phyloP scores from a whole-genome alignment of 129 eudicot species.

The Calendula officinalis region DNA sequence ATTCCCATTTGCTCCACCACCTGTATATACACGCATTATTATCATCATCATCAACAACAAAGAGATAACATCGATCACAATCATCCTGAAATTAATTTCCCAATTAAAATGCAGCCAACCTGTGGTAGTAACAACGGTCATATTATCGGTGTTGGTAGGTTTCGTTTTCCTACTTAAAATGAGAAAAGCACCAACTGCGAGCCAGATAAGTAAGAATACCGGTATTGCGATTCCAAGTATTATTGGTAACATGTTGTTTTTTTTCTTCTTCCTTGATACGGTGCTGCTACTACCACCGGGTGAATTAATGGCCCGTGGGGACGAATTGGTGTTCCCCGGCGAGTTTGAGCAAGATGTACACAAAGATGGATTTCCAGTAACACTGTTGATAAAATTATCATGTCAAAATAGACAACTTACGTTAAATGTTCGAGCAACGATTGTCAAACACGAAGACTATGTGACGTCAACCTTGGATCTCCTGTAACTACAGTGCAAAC shows the following conservation, averaged over 20 bases:
- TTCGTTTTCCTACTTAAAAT: constrained; percentile 27
- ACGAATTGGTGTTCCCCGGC: too few relatives aligned
- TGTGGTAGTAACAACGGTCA: constrained; percentile 12
- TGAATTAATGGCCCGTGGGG: constrained; percentile 8
- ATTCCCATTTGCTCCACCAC: constrained; percentile 9
- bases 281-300: constrained; percentile 4
- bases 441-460: too few relatives aligned
- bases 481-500: too few relatives aligned
- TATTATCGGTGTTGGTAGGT: constrained; percentile 18
- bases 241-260: constrained; percentile 20
- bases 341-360: constrained; percentile 43
- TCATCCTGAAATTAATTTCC: too few relatives aligned
- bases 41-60: too few relatives aligned
- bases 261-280: constrained; percentile 28
- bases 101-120: constrained; percentile 35
- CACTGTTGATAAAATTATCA: constrained; percentile 29
- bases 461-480: too few relatives aligned
- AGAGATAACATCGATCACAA: too few relatives aligned
- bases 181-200: constrained; percentile 19
- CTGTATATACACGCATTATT: not conserved
- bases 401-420: too few relatives aligned
- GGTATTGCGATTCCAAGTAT: constrained; percentile 45
- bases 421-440: too few relatives aligned
- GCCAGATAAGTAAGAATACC: constrained; percentile 34
- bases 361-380: constrained; percentile 52